Evolutionary conservation across 352 stramenopile species (phyloP).

Genomic region (Phytophthora pluvialis): DNA sequence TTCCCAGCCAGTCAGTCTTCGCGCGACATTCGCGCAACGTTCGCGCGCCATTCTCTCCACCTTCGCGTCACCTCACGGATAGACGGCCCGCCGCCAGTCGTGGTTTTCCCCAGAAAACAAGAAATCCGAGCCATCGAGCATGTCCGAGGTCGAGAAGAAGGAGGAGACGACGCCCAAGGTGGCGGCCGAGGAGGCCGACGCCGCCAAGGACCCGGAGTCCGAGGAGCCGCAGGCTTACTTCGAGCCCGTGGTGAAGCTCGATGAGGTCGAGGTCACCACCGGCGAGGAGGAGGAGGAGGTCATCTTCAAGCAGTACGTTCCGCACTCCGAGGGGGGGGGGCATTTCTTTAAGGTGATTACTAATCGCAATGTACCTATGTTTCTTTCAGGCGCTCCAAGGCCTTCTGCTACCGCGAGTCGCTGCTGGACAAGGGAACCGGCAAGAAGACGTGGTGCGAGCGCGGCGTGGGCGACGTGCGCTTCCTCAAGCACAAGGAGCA

Average conservation of each 20-base stretch:
- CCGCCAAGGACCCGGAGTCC: slow-evolving; percentile 70
- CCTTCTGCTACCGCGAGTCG: slow-evolving; percentile 97
- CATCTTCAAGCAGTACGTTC: slow-evolving; percentile 89
- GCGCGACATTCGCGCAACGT: slow-evolving; percentile 4
- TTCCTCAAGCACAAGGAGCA: slow-evolving; percentile 98
- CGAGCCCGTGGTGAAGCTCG: slow-evolving; percentile 88
- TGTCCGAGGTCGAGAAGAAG: slow-evolving; percentile 74
- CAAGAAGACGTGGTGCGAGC: slow-evolving; percentile 98
- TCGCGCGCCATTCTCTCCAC: background rate
- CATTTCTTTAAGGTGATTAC: too few species aligned
- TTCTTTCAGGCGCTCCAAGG: slow-evolving; percentile 88
- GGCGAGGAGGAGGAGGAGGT: slow-evolving; percentile 98
- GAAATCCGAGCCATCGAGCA: slow-evolving; percentile 32
- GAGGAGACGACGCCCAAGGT: slow-evolving; percentile 72
- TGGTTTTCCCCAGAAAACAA: slow-evolving; percentile 15
- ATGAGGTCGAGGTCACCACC: slow-evolving; percentile 96
- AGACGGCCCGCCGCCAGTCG: slow-evolving; percentile 24
- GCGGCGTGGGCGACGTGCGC: slow-evolving; percentile 95
- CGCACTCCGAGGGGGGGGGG: too few species aligned
- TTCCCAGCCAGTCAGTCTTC: background rate
- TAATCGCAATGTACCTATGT: background rate
- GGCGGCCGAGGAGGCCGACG: slow-evolving; percentile 58
- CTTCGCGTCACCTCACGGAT: slow-evolving; percentile 1
- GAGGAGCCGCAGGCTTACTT: slow-evolving; percentile 91
- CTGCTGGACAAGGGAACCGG: slow-evolving; percentile 98